Evolutionary conservation across 177 flowering plant species (phyloP).

Genomic region (Vitis hybrid): DNA sequence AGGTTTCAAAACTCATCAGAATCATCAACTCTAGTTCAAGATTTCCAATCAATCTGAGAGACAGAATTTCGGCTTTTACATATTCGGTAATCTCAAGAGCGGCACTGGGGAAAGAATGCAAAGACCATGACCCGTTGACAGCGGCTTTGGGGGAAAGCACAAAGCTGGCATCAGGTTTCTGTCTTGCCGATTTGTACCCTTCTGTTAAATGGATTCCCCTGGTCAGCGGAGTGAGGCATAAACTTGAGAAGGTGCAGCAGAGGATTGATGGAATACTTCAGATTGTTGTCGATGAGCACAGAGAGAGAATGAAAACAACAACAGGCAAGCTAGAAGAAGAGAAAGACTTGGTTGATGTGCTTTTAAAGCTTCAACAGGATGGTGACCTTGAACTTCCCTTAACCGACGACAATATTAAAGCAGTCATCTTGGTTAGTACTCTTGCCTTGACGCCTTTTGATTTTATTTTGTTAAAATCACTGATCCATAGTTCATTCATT

Average conservation of each 20-base stretch:
- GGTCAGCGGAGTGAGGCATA: constrained; percentile 2
- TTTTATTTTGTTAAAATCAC: too few relatives aligned
- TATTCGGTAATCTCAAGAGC: background rate
- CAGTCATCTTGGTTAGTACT: too few relatives aligned
- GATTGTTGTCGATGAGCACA: background rate
- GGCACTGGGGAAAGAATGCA: constrained; percentile 14
- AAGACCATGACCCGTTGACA: background rate
- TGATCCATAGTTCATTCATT: background rate
- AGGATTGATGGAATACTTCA: background rate
- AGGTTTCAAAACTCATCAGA: constrained; percentile 6
- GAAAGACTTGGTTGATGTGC: too few relatives aligned
- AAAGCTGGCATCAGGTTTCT: background rate
- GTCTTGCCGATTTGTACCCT: constrained; percentile 5
- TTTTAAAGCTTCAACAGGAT: too few relatives aligned
- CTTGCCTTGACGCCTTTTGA: too few relatives aligned
- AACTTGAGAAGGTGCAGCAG: background rate
- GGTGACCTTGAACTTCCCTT: too few relatives aligned
- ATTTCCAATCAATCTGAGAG: constrained; percentile 5
- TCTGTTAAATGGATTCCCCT: background rate
- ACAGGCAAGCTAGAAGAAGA: background rate
- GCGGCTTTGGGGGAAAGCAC: background rate
- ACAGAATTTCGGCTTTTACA: background rate
- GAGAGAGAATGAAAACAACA: background rate
- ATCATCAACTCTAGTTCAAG: background rate
- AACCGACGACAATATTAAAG: too few relatives aligned